Base-by-base conservation (phyloP, 2,329 filamentous ascomycete genomes). In the Lasiodiplodia sp. region DNA sequence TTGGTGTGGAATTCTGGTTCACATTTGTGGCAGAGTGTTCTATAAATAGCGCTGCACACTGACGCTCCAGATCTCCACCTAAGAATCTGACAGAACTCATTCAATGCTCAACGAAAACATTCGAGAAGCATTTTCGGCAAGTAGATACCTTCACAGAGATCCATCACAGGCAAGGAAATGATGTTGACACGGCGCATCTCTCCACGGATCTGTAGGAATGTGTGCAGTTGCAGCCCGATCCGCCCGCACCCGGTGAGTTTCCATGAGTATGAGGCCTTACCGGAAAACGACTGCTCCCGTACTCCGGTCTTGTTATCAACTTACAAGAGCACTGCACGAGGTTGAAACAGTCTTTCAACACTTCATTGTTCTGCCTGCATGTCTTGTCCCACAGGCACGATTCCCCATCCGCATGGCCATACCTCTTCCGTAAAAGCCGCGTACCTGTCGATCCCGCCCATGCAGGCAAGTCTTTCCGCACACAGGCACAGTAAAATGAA, bases 381-480 rank as follows among this genome's bases (percentile, higher is more conserved):
- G 44, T 21, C 14, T 52, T 37, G 44, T 51, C 44, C 18, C 40
- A 51, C 44, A 63, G 23, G n/a, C 18, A 25, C 18, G 18, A 23
- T 38, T 2, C 28, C 25, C 23, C 21, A 34, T 25, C 21, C 21
- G 44, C 44, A 23, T 23, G 12, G 34, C 25, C 44, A 23, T 63
- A 2, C 60, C 44, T 34, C 28, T 38, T 52, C 16, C 44, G 28
- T 14, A 2, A 51, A 18, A 10, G 40, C n/a, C 28, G 21, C 1
- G 60, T 63, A 16, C 60, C 60, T 63, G 60, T 52, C 44, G 60
- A 63, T 63, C 60, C 21, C 21, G 7, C 16, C 8, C 8, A n/a
- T n/a, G 40, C 40, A 44, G 18, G 40, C 16, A 44, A 44, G 6
- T 34, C 31, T 34, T 34, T 34, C 2, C 31, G 8, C 7, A 34